These are phyloP conservation scores for Cudoniella acicularis DNA, from an alignment of 495 filamentous ascomycete genomes.

Conservation along the genomic window DNA sequence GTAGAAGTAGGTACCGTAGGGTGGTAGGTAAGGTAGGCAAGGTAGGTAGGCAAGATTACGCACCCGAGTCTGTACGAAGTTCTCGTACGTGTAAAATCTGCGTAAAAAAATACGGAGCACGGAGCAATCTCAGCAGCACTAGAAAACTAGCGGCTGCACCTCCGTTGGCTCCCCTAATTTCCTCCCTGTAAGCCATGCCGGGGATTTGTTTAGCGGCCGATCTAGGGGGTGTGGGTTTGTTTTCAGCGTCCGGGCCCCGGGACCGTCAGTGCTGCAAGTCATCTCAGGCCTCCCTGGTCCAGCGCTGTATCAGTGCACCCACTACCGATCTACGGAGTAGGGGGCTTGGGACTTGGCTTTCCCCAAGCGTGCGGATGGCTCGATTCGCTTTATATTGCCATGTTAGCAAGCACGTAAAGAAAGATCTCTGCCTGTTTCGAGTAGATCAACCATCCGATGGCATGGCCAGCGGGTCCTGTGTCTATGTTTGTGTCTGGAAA, in stretches of 20 bases:
- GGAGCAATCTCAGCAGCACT: too few relatives aligned
- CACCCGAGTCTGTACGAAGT: too few relatives aligned
- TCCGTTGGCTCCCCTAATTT: background rate
- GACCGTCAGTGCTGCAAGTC: background rate
- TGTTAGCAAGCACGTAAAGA: too few relatives aligned
- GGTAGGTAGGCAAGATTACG: too few relatives aligned
- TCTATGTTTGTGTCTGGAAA: background rate
- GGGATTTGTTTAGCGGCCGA: background rate
- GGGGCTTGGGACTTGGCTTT: background rate
- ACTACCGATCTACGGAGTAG: background rate
- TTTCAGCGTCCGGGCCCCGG: background rate
- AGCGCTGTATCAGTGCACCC: background rate
- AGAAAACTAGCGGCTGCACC: background rate
- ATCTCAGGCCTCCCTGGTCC: background rate
- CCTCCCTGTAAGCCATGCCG: background rate
- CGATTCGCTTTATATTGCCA: background rate
- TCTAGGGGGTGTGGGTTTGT: background rate
- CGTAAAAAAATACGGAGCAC: too few relatives aligned
- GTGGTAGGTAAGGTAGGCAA: too few relatives aligned
- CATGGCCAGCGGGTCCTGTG: background rate
- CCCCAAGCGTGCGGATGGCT: background rate
- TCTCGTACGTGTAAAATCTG: too few relatives aligned
- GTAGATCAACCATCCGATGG: background rate
- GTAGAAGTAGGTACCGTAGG: too few relatives aligned
- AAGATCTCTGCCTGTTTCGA: background rate